These are phyloP conservation scores for Ophiostoma piceae DNA, from an alignment of 2,329 filamentous ascomycete species.

Conservation along the genomic window DNA sequence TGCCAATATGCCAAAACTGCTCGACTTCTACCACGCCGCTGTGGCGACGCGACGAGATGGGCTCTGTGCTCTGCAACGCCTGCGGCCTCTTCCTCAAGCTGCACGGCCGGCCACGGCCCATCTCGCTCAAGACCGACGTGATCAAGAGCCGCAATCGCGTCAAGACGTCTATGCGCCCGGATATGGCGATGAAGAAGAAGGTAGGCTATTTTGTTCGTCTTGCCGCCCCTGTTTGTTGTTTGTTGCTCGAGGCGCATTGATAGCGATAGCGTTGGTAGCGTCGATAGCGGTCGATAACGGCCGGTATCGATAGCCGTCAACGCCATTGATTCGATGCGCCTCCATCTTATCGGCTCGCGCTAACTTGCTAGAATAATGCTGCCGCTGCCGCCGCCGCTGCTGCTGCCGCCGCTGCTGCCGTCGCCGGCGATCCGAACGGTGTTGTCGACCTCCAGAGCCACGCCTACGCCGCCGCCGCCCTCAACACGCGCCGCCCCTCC, in stretches of 20 bases:
- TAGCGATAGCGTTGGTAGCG: background rate
- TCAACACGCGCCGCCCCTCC: constrained; percentile 54
- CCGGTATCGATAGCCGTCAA: background rate
- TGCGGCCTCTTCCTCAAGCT: constrained; percentile 97
- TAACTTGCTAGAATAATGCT: constrained; percentile 22
- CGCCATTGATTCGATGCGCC: background rate
- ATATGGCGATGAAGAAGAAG: constrained; percentile 78
- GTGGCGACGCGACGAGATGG: constrained; percentile 95
- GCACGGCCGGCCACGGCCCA: constrained; percentile 86
- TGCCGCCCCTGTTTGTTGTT: constrained; percentile 18
- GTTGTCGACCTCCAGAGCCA: constrained; percentile 49
- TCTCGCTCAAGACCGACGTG: constrained; percentile 96
- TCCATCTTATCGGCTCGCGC: constrained; percentile 10
- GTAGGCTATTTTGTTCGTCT: constrained; percentile 42
- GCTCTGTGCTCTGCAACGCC: constrained; percentile 95
- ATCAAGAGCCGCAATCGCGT: constrained; percentile 99
- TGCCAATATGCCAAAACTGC: constrained; percentile 97
- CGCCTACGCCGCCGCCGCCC: constrained; percentile 48
- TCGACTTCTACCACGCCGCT: constrained; percentile 90
- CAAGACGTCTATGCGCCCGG: constrained; percentile 69
- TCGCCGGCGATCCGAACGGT: constrained; percentile 50
- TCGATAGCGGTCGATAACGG: constrained; percentile 5
- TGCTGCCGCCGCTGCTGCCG: constrained; percentile 26
- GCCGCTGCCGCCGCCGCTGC: constrained; percentile 24
- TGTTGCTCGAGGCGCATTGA: background rate